Evolutionary conservation across 345 rosid species (phyloP).

Genomic region (Conringia planisiliqua): DNA sequence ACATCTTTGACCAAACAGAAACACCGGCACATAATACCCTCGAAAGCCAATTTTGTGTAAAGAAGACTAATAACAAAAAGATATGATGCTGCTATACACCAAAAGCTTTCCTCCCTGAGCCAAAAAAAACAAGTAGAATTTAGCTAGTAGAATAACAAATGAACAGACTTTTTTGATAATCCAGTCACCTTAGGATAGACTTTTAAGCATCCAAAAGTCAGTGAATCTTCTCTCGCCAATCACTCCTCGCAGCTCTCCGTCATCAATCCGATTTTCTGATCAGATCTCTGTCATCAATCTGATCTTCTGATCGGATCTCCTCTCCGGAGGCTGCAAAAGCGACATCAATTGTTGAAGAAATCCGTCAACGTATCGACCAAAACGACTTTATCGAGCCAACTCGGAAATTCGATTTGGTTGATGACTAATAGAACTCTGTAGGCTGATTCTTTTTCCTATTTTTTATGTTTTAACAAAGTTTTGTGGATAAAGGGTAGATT

Average conservation of each 20-base stretch:
- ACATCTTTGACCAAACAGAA: no score
- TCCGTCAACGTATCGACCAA: slow-evolving; percentile 72
- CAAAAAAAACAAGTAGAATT: background rate
- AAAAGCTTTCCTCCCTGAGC: no score
- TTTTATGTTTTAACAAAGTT: no score
- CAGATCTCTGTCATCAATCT: slow-evolving; percentile 16
- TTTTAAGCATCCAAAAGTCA: slow-evolving; percentile 17
- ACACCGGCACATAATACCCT: no score
- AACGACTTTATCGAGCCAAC: slow-evolving; percentile 69
- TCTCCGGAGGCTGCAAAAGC: background rate
- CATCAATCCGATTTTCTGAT: slow-evolving; percentile 17
- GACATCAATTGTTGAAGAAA: slow-evolving; percentile 38
- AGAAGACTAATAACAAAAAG: no score
- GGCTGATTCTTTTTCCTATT: no score
- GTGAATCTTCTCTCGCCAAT: slow-evolving; percentile 69
- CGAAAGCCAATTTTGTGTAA: no score
- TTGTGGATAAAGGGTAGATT: no score
- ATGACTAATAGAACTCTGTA: slow-evolving; percentile 60
- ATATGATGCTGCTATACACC: no score
- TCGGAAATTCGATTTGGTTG: slow-evolving; percentile 72
- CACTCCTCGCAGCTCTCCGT: slow-evolving; percentile 67
- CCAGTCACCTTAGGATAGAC: background rate
- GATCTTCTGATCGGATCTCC: slow-evolving; percentile 15
- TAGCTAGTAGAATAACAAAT: background rate
- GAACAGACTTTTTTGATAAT: background rate